These are phyloP conservation scores for Globisporangium nagaii DNA, from an alignment of 352 stramenopile species.

Conservation along the genomic window DNA sequence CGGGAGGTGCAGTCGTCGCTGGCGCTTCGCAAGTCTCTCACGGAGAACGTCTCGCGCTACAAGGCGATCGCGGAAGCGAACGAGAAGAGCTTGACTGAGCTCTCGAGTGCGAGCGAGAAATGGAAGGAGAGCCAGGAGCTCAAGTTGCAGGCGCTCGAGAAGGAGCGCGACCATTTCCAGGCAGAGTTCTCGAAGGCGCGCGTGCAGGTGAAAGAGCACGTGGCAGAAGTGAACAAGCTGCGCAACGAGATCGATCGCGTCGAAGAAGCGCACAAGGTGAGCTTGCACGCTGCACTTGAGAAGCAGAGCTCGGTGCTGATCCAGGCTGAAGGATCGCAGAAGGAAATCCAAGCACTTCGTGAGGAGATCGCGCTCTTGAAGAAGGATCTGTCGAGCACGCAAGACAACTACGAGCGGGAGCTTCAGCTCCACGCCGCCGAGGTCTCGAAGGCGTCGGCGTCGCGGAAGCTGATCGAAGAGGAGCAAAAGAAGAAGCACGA, in stretches of 20 bases:
- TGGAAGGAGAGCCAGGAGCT: conserved; percentile 51
- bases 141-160: conserved; percentile 41
- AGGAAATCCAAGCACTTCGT: conserved; percentile 40
- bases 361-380: conserved; percentile 43
- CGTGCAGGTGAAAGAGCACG: conserved; percentile 49
- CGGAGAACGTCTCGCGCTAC: conserved; percentile 60
- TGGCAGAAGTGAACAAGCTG: conserved; percentile 49
- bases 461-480: conserved; percentile 49
- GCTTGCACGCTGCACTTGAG: conserved; percentile 35
- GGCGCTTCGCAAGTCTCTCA: conserved; percentile 53
- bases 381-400: conserved; percentile 35
- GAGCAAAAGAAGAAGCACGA: conserved; percentile 31
- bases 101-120: conserved; percentile 56
- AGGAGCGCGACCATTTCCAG: conserved; percentile 28
- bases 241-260: conserved; percentile 58
- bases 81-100: conserved; percentile 56
- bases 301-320: conserved; percentile 42
- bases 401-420: conserved; percentile 83
- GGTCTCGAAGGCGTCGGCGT: conserved; percentile 44
- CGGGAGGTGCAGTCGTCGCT: conserved; percentile 50
- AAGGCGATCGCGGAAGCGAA: conserved; percentile 73
- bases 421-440: conserved; percentile 71
- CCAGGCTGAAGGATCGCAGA: conserved; percentile 30
- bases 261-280: conserved; percentile 30
- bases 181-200: conserved; percentile 43